Percentiles rank a stretch among this genome's conserved stretches.
Conservation (phyloP, 108 stramenopile genomes). For the Ochromonas danica region DNA sequence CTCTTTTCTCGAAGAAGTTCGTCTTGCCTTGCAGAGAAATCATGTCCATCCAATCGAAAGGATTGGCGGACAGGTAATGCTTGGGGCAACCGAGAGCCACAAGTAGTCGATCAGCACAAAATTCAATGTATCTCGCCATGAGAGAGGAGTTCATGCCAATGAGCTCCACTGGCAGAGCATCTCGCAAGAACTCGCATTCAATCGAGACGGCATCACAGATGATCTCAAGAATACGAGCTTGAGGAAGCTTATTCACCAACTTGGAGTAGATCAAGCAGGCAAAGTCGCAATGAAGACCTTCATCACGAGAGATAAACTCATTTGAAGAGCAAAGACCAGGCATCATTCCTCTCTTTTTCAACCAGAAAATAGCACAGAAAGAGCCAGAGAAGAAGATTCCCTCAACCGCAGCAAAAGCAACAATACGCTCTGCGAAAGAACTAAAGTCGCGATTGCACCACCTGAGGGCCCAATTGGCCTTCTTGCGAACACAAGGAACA, state of each 20-base stretch:
- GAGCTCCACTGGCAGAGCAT: conserved; percentile 95
- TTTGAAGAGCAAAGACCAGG: conserved; percentile 97
- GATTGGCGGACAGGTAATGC: conserved; percentile 80
- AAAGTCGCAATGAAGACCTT: conserved; percentile 86
- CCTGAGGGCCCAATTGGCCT: conserved; percentile 95
- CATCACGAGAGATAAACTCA: conserved; percentile 96
- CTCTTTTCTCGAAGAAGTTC: conserved; percentile 98
- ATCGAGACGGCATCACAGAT: conserved; percentile 89
- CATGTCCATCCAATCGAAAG: conserved; percentile 99
- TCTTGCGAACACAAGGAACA: conserved; percentile 86
- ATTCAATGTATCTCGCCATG: conserved; percentile 99
- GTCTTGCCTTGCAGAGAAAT: conserved; percentile 98
- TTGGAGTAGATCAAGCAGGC: conserved; percentile 94
- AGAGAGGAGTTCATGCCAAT: conserved; percentile 98
- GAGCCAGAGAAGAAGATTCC: conserved; percentile 98
- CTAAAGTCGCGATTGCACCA: conserved; percentile 84
- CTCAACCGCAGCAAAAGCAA: conserved; percentile 99
- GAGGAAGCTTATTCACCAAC: conserved; percentile 70
- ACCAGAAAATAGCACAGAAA: conserved; percentile 99
- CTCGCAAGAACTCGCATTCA: conserved; percentile 95
- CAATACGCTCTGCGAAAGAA: conserved; percentile 92
- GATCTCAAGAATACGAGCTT: conserved; percentile 71
- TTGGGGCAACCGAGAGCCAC: conserved; percentile 75
- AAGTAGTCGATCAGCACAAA: conserved; percentile 95
- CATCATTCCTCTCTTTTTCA: conserved; percentile 99